Conservation (phyloP, 1,284 basidiomycete genomes). For the Cryptococcus sp. region DNA sequence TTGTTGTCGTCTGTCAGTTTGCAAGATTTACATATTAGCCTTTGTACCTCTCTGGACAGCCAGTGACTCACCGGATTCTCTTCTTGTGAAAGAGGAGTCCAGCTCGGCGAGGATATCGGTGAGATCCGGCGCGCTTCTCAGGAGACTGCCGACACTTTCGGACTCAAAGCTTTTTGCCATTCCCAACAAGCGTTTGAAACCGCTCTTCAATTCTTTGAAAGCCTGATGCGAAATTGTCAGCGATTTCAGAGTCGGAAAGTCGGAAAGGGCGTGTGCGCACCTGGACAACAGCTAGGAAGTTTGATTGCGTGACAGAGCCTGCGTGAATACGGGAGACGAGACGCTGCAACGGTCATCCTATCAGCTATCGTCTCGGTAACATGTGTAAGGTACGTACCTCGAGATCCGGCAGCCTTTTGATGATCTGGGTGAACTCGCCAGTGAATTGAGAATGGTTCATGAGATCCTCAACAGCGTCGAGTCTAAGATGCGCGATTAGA, state of each 20-base stretch:
- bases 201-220: slow-evolving; percentile 73
- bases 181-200: slow-evolving; percentile 63
- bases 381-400: slow-evolving; percentile 56
- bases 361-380: not conserved
- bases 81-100: too few relatives aligned
- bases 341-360: slow-evolving; percentile 54
- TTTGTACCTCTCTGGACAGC: not conserved
- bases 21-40: not conserved
- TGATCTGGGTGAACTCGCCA: slow-evolving; percentile 68
- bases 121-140: slow-evolving; percentile 80
- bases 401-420: slow-evolving; percentile 83
- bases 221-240: slow-evolving; percentile 56
- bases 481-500: slow-evolving; percentile 55
- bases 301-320: slow-evolving; percentile 78
- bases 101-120: slow-evolving; percentile 21
- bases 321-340: slow-evolving; percentile 92
- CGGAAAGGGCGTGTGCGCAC: slow-evolving; percentile 56
- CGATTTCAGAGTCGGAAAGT: not conserved
- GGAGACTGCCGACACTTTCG: slow-evolving; percentile 68
- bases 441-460: slow-evolving; percentile 75
- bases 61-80: too few relatives aligned
- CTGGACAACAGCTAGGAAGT: slow-evolving; percentile 77
- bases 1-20: slow-evolving; percentile 51
- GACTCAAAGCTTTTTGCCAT: slow-evolving; percentile 73
- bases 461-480: slow-evolving; percentile 89